phyloP scores from a whole-genome alignment of 140 eudicot genomes.

The Senecio squalidus region DNA sequence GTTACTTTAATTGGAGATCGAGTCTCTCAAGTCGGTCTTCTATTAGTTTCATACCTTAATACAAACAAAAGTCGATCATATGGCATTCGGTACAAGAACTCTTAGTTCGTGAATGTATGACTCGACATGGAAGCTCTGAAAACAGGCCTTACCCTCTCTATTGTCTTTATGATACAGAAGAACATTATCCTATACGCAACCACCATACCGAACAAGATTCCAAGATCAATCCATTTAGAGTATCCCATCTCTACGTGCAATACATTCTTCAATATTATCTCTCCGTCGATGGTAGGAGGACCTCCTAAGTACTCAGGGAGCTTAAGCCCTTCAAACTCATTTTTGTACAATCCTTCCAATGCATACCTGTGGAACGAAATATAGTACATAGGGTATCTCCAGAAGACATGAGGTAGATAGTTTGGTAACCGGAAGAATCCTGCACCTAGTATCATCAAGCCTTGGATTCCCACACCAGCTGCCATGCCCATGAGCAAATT shows the following conservation, averaged over 20 bases:
- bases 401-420: constrained; percentile 31
- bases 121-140: neutral
- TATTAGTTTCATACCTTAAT: too few species aligned
- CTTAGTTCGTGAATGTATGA: neutral
- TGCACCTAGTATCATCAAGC: constrained; percentile 36
- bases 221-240: constrained; percentile 33
- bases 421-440: constrained; percentile 48
- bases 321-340: constrained; percentile 28
- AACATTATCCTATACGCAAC: constrained; percentile 19
- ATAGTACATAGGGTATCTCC: constrained; percentile 48
- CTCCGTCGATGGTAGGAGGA: constrained; percentile 20
- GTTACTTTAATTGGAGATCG: too few species aligned
- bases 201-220: constrained; percentile 27
- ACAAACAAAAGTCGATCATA: neutral
- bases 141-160: constrained; percentile 8
- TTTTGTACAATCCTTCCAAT: constrained; percentile 38
- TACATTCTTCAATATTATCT: constrained; percentile 13
- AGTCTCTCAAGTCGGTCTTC: too few species aligned
- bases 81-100: neutral
- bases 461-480: constrained; percentile 49
- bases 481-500: constrained; percentile 50
- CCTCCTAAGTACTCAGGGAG: constrained; percentile 23
- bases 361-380: constrained; percentile 41
- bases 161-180: constrained; percentile 20
- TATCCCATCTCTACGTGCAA: constrained; percentile 27